Evolutionary conservation across 2,329 filamentous ascomycete species (phyloP).

Genomic region (Bipolaris victoriae): DNA sequence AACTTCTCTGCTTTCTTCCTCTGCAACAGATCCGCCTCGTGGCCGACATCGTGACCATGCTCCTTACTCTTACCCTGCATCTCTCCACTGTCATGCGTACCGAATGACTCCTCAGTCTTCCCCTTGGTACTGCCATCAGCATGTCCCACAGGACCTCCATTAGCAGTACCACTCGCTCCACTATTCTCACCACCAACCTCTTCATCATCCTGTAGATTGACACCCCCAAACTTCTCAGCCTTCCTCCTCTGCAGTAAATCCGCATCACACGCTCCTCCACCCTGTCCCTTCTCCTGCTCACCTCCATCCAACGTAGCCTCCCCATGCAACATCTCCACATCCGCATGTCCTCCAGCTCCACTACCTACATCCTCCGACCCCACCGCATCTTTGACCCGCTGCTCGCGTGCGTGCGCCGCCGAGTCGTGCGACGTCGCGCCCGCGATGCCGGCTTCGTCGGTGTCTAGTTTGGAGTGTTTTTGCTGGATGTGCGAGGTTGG

Average conservation of each 20-base stretch:
- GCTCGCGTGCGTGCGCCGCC: constrained; percentile 2
- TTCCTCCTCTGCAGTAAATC: constrained; percentile 17
- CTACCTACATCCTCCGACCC: neutral
- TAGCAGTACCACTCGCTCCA: neutral
- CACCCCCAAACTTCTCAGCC: constrained; percentile 22
- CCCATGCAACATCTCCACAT: constrained; percentile 19
- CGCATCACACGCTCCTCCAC: neutral
- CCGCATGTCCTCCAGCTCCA: constrained; percentile 10
- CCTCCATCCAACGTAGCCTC: constrained; percentile 1
- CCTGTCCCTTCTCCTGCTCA: neutral
- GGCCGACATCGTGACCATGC: neutral
- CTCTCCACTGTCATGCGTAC: no score
- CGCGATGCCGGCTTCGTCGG: constrained; percentile 13
- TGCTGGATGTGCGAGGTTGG: constrained; percentile 6
- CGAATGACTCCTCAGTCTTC: neutral
- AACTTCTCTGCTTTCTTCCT: constrained; percentile 25
- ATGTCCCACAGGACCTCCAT: neutral
- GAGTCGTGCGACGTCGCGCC: neutral
- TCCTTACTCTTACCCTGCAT: neutral
- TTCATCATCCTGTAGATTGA: constrained; percentile 10
- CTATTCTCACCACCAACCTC: no score
- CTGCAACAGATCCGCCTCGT: constrained; percentile 12
- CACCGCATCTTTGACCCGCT: constrained; percentile 7
- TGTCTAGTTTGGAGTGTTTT: constrained; percentile 17
- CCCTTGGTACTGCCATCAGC: neutral